These are phyloP conservation scores for Glomus cerebriforme DNA, from an alignment of 192 early-diverging fungal species.

Conservation along the genomic window DNA sequence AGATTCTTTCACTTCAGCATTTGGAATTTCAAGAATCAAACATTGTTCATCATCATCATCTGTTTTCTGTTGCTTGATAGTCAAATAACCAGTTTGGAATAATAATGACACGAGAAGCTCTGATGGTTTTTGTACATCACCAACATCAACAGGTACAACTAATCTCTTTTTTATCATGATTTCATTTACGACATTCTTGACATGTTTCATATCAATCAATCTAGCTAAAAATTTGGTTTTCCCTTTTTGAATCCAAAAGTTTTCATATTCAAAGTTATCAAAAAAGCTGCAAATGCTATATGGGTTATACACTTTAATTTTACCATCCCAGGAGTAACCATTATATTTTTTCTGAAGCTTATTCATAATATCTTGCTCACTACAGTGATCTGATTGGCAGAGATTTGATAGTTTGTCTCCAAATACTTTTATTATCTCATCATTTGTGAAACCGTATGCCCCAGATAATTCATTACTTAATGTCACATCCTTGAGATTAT, in stretches of 20 bases:
- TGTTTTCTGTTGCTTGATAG: not conserved
- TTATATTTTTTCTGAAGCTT: no score
- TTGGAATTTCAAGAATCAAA: slow-evolving; percentile 1
- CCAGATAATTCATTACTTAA: not conserved
- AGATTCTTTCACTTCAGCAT: not conserved
- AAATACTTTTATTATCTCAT: not conserved
- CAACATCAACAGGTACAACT: not conserved
- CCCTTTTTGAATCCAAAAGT: slow-evolving; percentile 7
- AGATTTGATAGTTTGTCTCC: no score
- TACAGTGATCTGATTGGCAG: no score
- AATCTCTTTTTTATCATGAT: not conserved
- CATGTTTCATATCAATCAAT: not conserved
- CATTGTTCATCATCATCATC: not conserved
- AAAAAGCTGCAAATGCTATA: slow-evolving; percentile 4
- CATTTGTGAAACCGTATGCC: not conserved
- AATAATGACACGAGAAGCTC: not conserved
- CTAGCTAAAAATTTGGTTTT: not conserved
- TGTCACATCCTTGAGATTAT: not conserved
- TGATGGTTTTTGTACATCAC: not conserved
- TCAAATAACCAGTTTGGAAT: not conserved
- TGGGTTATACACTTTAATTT: not conserved
- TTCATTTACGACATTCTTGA: not conserved
- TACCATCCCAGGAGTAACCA: not conserved
- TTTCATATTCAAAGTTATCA: not conserved
- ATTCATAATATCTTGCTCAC: no score